These are phyloP conservation scores for Sclerotinia trifoliorum DNA, from an alignment of 2,329 filamentous ascomycete species.

Conservation along the genomic window DNA sequence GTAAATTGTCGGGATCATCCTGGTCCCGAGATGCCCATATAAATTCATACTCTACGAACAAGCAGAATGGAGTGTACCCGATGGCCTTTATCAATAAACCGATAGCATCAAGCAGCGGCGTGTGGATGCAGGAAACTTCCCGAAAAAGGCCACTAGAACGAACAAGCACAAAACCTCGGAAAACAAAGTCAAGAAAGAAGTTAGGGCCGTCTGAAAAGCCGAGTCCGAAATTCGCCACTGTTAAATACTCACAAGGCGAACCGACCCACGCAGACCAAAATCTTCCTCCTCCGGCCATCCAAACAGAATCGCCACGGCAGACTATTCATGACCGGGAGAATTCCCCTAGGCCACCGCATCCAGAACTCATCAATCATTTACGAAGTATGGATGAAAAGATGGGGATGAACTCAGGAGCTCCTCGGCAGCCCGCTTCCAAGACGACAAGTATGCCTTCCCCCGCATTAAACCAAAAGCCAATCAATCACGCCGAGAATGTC, in stretches of 20 bases:
- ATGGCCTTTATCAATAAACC: neutral
- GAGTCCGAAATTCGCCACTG: neutral
- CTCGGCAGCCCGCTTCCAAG: neutral
- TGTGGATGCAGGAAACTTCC: neutral
- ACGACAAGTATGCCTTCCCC: neutral
- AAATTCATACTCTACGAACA: neutral
- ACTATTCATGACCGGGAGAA: neutral
- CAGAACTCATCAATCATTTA: constrained; percentile 5
- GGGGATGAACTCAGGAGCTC: neutral
- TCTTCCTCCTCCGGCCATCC: neutral
- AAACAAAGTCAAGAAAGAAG: constrained; percentile 9
- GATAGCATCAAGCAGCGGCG: neutral
- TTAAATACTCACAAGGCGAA: neutral
- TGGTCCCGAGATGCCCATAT: neutral
- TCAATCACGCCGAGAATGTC: neutral
- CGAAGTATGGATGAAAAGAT: constrained; percentile 9
- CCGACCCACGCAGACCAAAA: neutral
- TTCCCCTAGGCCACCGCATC: constrained; percentile 2
- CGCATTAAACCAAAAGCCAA: neutral
- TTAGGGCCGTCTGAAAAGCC: neutral
- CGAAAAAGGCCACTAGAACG: constrained; percentile 2
- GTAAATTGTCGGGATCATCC: neutral
- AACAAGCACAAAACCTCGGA: neutral
- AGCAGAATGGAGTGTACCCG: constrained; percentile 10
- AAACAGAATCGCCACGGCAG: neutral